Base-by-base conservation (phyloP, 805 yeast species). In the Yarrowia porcina region DNA sequence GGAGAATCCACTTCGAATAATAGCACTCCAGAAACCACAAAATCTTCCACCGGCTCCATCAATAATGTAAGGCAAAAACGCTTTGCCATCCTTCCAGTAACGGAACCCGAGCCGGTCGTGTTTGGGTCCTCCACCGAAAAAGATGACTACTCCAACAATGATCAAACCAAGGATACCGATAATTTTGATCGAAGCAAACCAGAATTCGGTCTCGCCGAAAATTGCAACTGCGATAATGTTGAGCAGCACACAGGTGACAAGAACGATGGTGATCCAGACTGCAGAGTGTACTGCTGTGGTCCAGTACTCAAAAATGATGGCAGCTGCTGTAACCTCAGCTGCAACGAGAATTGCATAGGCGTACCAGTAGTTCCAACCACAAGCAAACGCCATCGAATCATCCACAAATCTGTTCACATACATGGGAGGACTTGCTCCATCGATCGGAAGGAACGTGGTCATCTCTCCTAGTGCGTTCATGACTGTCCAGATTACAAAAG, bases 1-100 rank as follows among this genome's bases (percentile, higher is more conserved):
- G 0, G 94, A 88, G 74, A 87, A 89, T 0, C 90, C 80, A 0
- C 90, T 85, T 30, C 87, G 83, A 54, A 86, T 74, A 8, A 85
- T 73, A 1, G 91, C 90, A 3, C 85, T 82, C 47, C 88, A 64
- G 23, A 88, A 74, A n/a, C 87, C 89, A 30, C 83, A 74, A 72
- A 87, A 85, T 65, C 79, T 79, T 52, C 90, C 91, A 32, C 87
- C 80, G 63, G 75, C 72, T 17, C 90, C 90, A 6, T 68, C 70
- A 1, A 76, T 73, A 54, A 82, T 68, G 68, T 83, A 82, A 50
- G 75, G 77, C 66, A 80, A 76, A 66, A 86, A 87, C 2, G 77
- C 73, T 70, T 68, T 63, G 84, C 80, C 66, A 67, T 72, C 69
- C 67, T 71, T 74, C 87, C 87, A 83, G 69, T 80, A 79, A 60